Conservation (phyloP, 139 green algal species). For the Marvania coccoides region DNA sequence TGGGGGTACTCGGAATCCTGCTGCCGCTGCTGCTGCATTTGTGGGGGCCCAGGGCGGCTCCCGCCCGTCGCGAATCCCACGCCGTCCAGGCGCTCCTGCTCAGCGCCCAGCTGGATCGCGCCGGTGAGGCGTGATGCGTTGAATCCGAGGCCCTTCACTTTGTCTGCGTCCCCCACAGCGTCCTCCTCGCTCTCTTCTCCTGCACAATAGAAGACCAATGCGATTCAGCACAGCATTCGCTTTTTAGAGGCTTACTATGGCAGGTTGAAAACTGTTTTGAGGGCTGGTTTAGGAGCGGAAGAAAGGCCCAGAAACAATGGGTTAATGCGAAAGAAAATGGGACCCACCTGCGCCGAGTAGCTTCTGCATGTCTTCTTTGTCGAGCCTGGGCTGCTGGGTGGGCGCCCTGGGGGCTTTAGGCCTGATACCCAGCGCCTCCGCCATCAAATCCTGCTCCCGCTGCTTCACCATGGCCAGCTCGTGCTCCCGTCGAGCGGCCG, state of each 20-base stretch:
- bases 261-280: not conserved
- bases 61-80: too few species aligned
- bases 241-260: not conserved
- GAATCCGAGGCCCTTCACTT: conserved; percentile 44
- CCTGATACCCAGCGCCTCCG: conserved; percentile 62
- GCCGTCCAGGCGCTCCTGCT: conserved; percentile 3
- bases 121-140: not conserved
- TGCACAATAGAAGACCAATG: too few species aligned
- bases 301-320: not conserved
- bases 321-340: not conserved
- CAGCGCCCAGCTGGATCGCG: conserved; percentile 2
- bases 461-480: conserved; percentile 62
- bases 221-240: too few species aligned
- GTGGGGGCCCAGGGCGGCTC: too few species aligned
- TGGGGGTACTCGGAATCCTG: not conserved
- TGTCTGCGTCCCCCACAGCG: conserved; percentile 13
- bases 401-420: conserved; percentile 32
- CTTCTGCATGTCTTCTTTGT: conserved; percentile 48
- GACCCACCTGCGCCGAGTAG: conserved; percentile 22
- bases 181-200: not conserved
- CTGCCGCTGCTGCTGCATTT: not conserved
- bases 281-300: not conserved
- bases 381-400: conserved; percentile 32
- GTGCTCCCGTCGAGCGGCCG: not conserved
- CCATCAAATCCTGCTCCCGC: conserved; percentile 68